These are phyloP conservation scores for Ophiorrhiza pumila DNA, from an alignment of 257 asterid genomes.

Conservation along the genomic window DNA sequence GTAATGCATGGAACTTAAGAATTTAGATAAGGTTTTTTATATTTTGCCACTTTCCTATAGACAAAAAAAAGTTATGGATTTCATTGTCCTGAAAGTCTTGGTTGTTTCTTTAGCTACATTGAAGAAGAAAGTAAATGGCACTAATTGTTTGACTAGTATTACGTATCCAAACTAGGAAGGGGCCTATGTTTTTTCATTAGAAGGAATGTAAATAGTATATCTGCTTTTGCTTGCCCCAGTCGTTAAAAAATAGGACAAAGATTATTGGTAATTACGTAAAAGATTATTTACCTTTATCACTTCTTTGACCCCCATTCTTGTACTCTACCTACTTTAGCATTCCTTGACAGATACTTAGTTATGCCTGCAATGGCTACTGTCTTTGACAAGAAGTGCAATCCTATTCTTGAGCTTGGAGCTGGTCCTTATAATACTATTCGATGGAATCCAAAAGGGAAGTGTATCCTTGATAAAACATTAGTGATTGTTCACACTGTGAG, in stretches of 20 bases:
- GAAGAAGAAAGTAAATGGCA: background rate
- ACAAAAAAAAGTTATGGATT: background rate
- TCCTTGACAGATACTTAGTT: constrained; percentile 70
- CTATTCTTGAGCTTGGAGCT: constrained; percentile 86
- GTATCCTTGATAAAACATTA: constrained; percentile 62
- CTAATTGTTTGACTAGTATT: background rate
- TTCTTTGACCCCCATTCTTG: background rate
- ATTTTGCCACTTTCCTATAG: too few species aligned
- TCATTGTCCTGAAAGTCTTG: background rate
- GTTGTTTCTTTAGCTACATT: background rate
- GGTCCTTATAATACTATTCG: constrained; percentile 94
- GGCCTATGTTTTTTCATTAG: background rate
- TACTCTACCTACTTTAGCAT: background rate
- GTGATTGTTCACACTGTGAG: constrained; percentile 12
- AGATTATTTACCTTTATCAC: background rate
- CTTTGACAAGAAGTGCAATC: constrained; percentile 89
- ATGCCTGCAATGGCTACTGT: constrained; percentile 98
- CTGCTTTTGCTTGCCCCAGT: background rate
- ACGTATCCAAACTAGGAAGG: too few species aligned
- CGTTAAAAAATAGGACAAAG: background rate
- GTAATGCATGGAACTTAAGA: too few species aligned
- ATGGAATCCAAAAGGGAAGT: constrained; percentile 96
- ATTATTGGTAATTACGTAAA: background rate
- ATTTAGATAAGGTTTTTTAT: too few species aligned
- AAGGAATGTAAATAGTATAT: background rate